Conservation (phyloP, 345 rosid genomes). For the Odontarrhena argentea region DNA sequence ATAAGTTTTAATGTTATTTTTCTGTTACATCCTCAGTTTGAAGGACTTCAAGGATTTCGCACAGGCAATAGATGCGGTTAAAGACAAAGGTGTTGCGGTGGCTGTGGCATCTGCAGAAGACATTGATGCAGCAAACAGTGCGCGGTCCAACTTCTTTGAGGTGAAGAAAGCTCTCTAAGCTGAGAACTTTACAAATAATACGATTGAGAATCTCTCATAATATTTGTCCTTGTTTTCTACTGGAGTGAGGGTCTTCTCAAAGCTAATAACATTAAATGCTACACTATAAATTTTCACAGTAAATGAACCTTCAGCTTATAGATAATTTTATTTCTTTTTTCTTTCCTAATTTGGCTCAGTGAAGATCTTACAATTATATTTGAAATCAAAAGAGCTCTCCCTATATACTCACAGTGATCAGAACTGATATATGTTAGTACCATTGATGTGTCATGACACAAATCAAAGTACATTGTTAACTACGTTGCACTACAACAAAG, state of each 20-base stretch:
- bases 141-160: slow-evolving; percentile 58
- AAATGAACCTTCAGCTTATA: slow-evolving; percentile 5
- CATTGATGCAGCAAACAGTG: slow-evolving; percentile 69
- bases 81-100: slow-evolving; percentile 69
- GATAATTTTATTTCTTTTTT: not conserved
- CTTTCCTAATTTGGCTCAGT: not conserved
- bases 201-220: slow-evolving; percentile 12
- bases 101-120: slow-evolving; percentile 84
- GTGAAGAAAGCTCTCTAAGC: slow-evolving; percentile 68
- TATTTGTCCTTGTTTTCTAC: not conserved
- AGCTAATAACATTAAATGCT: not conserved
- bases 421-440: too few relatives aligned
- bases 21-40: slow-evolving; percentile 45
- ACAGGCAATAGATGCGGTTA: slow-evolving; percentile 63
- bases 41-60: slow-evolving; percentile 88
- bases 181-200: not conserved
- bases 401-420: too few relatives aligned
- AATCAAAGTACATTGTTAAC: too few relatives aligned
- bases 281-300: slow-evolving; percentile 7
- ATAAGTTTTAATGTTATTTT: not conserved
- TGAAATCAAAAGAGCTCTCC: not conserved
- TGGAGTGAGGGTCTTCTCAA: slow-evolving; percentile 3
- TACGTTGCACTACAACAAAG: too few relatives aligned
- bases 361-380: not conserved
- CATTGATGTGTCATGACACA: too few relatives aligned